Base-by-base conservation (phyloP, 2,329 filamentous ascomycete genomes). In the Curvularia lunata region DNA sequence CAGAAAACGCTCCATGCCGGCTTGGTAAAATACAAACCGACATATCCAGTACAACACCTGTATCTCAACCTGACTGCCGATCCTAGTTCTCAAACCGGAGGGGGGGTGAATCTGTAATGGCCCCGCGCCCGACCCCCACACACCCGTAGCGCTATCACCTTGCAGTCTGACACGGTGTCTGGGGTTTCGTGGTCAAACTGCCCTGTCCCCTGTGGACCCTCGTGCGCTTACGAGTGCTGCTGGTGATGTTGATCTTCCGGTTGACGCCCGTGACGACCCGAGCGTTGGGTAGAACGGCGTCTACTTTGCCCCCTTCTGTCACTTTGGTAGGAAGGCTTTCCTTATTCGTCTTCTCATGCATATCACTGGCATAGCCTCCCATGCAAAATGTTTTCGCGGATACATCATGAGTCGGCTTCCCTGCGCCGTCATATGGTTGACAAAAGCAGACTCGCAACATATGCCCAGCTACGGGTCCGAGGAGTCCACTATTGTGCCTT, bases 371-470 rank as follows among this genome's bases (percentile, higher is more conserved):
- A 25, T 18, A 47, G 43, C 25, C 34, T 41, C 38, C 41, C 43
- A 50, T 58, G 51, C 60, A 60, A 3, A 38, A 27, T 19, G 37
- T 46, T 19, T 58, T 48, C 42, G 34, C 27, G 34, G 54, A 40
- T 16, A 48, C 34, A 49, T 37, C 32, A 42, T 50, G 30, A 1
- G 54, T 58, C 3, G 28, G 21, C 28, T 54, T 58, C 13, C 64
- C 66, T 19, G 58, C 66, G 27, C 63, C 68, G 55, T 75, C 74
- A 30, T 68, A 69, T 25, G 73, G 74, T 53, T 76, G 73, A 49
- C 74, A 76, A 54, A 77, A 76, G 63, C 73, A 76, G 8, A 72
- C 61, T 5, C 73, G 61, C 49, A 77, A 42, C 12, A 61, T 53
- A 46, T 72, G 67, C 4, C 66, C 72, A 18, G 68, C 54, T 21